Base-by-base conservation (phyloP, 768 basidiomycete genomes). In the Podaxis mareebaensis region DNA sequence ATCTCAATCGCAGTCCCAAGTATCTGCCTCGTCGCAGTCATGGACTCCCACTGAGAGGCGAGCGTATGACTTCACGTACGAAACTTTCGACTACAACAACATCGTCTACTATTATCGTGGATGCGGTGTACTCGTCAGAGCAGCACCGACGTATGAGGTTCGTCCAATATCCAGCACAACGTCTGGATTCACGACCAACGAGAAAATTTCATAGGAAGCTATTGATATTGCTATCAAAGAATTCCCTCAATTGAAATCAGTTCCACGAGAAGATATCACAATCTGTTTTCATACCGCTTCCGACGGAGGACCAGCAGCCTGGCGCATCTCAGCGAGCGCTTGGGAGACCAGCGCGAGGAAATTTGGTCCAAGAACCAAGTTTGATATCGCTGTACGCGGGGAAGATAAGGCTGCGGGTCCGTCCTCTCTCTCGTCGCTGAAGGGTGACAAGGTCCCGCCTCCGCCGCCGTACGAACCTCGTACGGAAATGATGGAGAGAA, bases 261-360 rank as follows among this genome's bases (percentile, higher is more conserved):
- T 81, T 6, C 67, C 76, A 0, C 75, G 79, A 33, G 71, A 79
- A 1, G 76, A 78, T 1, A 79, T 88, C 4, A 73, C 77, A 4
- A 83, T 88, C 65, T 76, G 74, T 33, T 69, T 83, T 15, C 70
- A 67, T 24, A 75, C 77, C 3, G 66, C 73, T 1, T 68, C 77
- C 30, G 72, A 75, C 10, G 73, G 74, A 0, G 65, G 74, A 53
- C 61, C 70, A 61, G 69, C 76, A 53, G 72, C 69, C 26, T 83
- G 83, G 42, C 78, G 78, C 60, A 88, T 85, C 68, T 87, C 78
- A 42, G 82, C 74, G 49, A 78, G 72, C 39, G 86, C 79, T 39
- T 88, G 86, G 86, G 64, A 73, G 4, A 40, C 30, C 73, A 60
- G 49, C 13, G 48, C 24, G 15, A 39, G 26, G 49, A 53, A 24